phyloP scores from a whole-genome alignment of 257 asterid species.

The Voacanga thouarsii region DNA sequence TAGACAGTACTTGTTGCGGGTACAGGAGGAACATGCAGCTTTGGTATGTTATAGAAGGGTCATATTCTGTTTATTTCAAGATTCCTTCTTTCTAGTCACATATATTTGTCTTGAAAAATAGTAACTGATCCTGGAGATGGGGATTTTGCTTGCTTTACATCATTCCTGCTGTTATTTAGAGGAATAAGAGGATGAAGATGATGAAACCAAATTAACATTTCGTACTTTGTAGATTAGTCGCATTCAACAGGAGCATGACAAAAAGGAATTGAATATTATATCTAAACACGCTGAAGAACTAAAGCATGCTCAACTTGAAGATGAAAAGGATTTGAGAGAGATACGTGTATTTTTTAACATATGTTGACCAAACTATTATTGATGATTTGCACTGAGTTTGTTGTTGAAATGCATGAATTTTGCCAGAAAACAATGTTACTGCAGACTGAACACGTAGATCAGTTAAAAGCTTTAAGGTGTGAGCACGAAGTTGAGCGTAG shows the following conservation, averaged over 20 bases:
- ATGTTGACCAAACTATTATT: conserved; percentile 7
- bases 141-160: conserved; percentile 2
- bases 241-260: conserved; percentile 62
- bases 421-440: conserved; percentile 65
- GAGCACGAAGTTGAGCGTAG: conserved; percentile 87
- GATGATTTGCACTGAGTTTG: not conserved
- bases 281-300: conserved; percentile 72
- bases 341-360: conserved; percentile 24
- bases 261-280: conserved; percentile 55
- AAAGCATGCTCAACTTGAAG: conserved; percentile 55
- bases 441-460: conserved; percentile 78
- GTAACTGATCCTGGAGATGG: conserved; percentile 2
- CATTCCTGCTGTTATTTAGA: not conserved
- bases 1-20: conserved; percentile 48
- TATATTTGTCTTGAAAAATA: not conserved
- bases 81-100: not conserved
- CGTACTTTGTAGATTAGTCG: conserved; percentile 46
- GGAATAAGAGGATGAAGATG: conserved; percentile 1
- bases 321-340: conserved; percentile 86
- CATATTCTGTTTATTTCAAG: not conserved
- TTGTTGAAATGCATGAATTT: conserved; percentile 12
- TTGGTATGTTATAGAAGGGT: conserved; percentile 45
- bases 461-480: conserved; percentile 71
- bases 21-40: conserved; percentile 80
- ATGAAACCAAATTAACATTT: conserved; percentile 23